Evolutionary conservation across 2,329 filamentous ascomycete species (phyloP), one percentile per base, ranked within the genome.

Genomic region (Penicillium capsulatum): DNA sequence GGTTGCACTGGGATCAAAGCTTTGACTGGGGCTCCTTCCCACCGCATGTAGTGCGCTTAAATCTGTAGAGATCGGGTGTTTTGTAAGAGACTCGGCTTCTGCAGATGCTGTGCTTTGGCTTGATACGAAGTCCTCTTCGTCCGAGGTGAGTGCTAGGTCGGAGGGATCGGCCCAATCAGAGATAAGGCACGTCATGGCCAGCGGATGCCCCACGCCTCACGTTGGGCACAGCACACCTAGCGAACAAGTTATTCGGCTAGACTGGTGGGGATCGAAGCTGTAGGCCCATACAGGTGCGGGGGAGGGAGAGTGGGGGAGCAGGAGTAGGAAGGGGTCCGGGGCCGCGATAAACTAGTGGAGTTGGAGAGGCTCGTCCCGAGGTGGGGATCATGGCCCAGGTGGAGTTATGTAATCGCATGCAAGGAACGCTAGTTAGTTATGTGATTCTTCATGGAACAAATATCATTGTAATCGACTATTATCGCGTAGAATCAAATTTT

Each of bases 61-160:
- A 4, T 40, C 35, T 11, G 42, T 31, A 2, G 47, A 35, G 4
- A 55, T 30, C 10, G 34, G 27, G 6, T 33, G 17, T 19, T 41
- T 43, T 11, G 36, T 17, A 7, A 31, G 3, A 7, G 16, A 37
- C 19, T 57, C 51, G 7, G 32, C 31, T n/a, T 44, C 50, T 22
- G 35, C 38, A 2, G 54, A 57, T 6, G 51, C 32, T 11, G 52
- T 57, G 37, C 53, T 61, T 31, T 53, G 51, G 31, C 50, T 60
- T 2, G 58, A 58, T 20, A 53, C 42, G 26, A 56, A 51, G 22
- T 54, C 56, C 19, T 61, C 58, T 17, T 61, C 60, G 31, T 62
- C 60, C 6, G 57, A 60, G 9, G 54, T 50, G 34, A 45, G 38
- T 14, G 36, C 50, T 11, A 48, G 34, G 39, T 60, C 54, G 35